Evolutionary conservation across 1,284 basidiomycete genomes (phyloP), one percentile per base, ranked within the genome.

Genomic region (Psilocybe mexicana): DNA sequence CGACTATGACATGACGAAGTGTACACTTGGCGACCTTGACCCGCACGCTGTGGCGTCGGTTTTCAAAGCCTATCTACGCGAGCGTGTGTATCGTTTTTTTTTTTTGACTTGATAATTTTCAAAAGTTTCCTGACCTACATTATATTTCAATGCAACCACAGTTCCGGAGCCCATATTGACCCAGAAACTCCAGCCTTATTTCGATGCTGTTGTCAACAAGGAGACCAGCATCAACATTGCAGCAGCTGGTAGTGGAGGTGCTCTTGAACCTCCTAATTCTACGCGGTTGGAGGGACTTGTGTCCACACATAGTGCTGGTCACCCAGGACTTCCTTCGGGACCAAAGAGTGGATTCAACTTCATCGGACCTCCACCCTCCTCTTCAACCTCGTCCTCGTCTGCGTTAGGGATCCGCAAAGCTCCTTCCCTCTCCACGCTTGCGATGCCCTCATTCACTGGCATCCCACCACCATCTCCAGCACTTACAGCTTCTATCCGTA

Each of bases 31-130:
- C 14, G 93, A 96, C 66, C 75, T 96, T 33, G 94, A 96, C 70
- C 94, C 94, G 38, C 93, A 96, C 69, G 92, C 94, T 1, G 94
- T 98, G 12, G 87, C 95, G 35, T 93, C 92, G 40, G 78, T 91
- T 44, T 92, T 92, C 73, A 92, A 92, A 71, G 87, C 88, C 2
- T 93, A 84, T 68, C 76, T 92, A 49, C 88, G 90, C 53, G 90
- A 92, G 79, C 73, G 90, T 91, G 72, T 74, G 87, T 76, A 28
- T 24, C 44, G 46, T 62, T 46, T 38, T 51, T 45, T 50, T 18
- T 18, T 18, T 18, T 18, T 18, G 18, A 28, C 14, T 38, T 33
- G 14, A 12, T 43, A 52, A 42, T 42, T 44, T 24, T 18, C 12
- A 40, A 7, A 25, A 11, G 18, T 18, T 18, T 18, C 18, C 18